Conservation (phyloP, 2,329 filamentous ascomycete genomes). For the Zymoseptoria pseudotritici region DNA sequence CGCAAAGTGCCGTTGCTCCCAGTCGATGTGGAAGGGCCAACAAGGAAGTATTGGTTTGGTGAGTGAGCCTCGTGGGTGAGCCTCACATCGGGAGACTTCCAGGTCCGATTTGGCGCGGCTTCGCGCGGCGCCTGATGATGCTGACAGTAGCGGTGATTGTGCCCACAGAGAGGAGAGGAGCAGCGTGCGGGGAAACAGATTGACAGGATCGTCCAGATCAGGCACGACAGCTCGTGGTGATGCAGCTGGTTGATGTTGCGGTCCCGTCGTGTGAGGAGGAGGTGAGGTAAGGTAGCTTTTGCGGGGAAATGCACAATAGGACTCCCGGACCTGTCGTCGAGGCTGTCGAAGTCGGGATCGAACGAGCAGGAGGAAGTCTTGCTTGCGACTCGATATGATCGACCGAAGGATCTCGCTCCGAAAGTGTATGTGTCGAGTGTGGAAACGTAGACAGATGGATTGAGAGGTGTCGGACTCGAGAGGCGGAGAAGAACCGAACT, state of each 20-base stretch:
- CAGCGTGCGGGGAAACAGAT: background rate
- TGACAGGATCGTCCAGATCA: background rate
- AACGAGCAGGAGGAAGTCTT: too few species aligned
- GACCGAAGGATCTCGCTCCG: too few species aligned
- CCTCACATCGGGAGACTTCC: background rate
- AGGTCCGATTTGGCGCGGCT: background rate
- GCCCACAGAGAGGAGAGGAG: background rate
- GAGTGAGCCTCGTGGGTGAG: background rate
- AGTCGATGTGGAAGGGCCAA: background rate
- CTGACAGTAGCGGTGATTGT: background rate
- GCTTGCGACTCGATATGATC: too few species aligned
- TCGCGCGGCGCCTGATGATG: background rate
- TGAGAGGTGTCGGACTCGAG: too few species aligned
- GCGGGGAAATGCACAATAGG: background rate
- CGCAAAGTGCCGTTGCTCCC: background rate
- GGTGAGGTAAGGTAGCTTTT: background rate
- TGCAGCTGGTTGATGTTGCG: background rate
- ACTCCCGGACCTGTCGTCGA: background rate
- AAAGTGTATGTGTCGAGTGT: too few species aligned
- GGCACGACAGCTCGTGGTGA: background rate
- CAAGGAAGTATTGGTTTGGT: background rate
- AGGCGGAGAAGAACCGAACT: too few species aligned
- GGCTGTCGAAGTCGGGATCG: background rate
- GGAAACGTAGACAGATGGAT: too few species aligned
- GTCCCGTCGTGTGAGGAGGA: background rate